These are phyloP conservation scores for Cercospora canescens DNA, from an alignment of 2,329 filamentous ascomycete species.

Conservation along the genomic window DNA sequence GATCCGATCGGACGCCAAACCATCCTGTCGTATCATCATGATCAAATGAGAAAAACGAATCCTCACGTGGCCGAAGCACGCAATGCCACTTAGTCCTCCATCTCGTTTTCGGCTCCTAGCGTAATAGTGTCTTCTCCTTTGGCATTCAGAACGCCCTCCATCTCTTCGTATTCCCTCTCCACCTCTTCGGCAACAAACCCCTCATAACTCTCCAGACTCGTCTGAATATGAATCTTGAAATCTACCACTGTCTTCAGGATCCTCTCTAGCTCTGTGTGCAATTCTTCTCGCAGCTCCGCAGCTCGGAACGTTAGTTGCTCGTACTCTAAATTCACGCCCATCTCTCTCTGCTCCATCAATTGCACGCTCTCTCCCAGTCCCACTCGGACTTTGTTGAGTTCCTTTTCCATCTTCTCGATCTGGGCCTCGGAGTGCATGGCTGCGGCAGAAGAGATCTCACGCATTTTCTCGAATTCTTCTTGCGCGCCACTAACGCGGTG, in stretches of 20 bases:
- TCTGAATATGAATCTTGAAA: conserved; percentile 97
- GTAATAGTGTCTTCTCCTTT: conserved; percentile 10
- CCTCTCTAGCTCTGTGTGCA: conserved; percentile 95
- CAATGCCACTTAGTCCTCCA: conserved; percentile 19
- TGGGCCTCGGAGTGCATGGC: conserved; percentile 88
- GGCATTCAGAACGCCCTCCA: conserved; percentile 40
- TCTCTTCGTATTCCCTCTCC: conserved; percentile 60
- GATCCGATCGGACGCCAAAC: not conserved
- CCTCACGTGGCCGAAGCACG: not conserved
- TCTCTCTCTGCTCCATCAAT: conserved; percentile 89
- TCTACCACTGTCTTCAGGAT: conserved; percentile 97
- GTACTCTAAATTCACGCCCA: conserved; percentile 97
- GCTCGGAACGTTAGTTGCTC: conserved; percentile 87
- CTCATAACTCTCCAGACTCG: conserved; percentile 90
- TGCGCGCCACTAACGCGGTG: conserved; percentile 85
- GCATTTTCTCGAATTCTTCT: conserved; percentile 91
- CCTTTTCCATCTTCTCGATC: conserved; percentile 98
- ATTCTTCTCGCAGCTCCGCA: conserved; percentile 83
- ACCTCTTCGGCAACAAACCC: conserved; percentile 90
- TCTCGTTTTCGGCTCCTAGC: conserved; percentile 9
- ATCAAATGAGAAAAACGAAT: not conserved
- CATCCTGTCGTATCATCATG: not conserved
- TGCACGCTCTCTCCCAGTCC: conserved; percentile 84
- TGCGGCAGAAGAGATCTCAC: conserved; percentile 77
- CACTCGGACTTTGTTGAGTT: conserved; percentile 88